phyloP scores from a whole-genome alignment of 2,329 filamentous ascomycete genomes.

The Monosporascus sp. region DNA sequence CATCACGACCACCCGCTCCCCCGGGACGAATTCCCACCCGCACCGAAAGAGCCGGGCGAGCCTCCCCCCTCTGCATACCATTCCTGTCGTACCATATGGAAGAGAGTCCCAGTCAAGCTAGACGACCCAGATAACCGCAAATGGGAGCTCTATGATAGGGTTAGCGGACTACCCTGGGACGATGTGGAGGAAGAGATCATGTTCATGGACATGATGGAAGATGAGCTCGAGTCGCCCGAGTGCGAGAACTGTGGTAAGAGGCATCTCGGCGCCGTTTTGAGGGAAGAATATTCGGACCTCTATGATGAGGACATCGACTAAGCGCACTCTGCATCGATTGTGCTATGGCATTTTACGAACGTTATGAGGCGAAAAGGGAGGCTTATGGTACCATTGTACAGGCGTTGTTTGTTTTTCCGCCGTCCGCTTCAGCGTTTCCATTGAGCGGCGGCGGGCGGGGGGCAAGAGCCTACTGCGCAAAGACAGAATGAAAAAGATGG shows the following conservation, averaged over 20 bases:
- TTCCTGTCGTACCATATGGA: conserved; percentile 46
- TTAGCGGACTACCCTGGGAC: conserved; percentile 25
- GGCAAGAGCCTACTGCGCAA: no score
- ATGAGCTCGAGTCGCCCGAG: conserved; percentile 16
- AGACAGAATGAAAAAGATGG: no score
- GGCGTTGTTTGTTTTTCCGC: not conserved
- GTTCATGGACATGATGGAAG: conserved; percentile 21
- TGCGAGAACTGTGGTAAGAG: conserved; percentile 26
- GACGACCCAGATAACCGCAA: conserved; percentile 33
- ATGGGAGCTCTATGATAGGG: conserved; percentile 43
- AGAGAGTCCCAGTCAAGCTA: conserved; percentile 37
- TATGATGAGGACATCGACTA: conserved; percentile 12
- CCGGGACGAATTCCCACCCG: conserved; percentile 31
- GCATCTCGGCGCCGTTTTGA: conserved; percentile 24
- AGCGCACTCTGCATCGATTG: not conserved
- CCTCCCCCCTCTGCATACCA: conserved; percentile 33
- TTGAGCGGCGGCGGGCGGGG: not conserved
- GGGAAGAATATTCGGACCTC: conserved; percentile 22
- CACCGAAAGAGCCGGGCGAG: conserved; percentile 36
- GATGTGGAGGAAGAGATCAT: conserved; percentile 23
- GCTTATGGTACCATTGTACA: not conserved
- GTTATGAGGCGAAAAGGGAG: not conserved
- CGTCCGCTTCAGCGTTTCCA: not conserved
- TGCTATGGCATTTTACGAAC: not conserved
- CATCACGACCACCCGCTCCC: conserved; percentile 18